phyloP scores from a whole-genome alignment of 2,329 filamentous ascomycete genomes.

The Myrmaecium sp. region DNA sequence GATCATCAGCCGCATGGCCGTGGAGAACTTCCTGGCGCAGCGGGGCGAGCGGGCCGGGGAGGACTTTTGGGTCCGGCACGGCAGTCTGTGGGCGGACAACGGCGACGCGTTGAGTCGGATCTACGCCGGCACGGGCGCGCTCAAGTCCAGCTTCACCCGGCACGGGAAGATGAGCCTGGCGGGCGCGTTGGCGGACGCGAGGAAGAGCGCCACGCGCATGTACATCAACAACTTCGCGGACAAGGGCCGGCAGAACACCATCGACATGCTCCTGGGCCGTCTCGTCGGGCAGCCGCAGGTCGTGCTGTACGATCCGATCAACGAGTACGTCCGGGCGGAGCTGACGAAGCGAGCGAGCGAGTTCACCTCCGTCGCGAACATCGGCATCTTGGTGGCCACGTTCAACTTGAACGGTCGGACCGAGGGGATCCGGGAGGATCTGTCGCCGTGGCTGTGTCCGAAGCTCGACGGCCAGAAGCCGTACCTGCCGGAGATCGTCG shows the following conservation, averaged over 20 bases:
- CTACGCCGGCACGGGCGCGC: conserved; percentile 86
- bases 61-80: conserved; percentile 87
- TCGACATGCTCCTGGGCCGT: conserved; percentile 79
- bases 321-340: conserved; percentile 71
- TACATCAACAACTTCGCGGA: conserved; percentile 98
- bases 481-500: conserved; percentile 72
- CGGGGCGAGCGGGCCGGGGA: conserved; percentile 49
- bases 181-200: conserved; percentile 82
- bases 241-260: conserved; percentile 81
- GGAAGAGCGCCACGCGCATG: conserved; percentile 82
- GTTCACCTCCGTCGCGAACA: conserved; percentile 56
- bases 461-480: conserved; percentile 36
- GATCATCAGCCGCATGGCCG: conserved; percentile 82
- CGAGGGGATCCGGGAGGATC: conserved; percentile 57
- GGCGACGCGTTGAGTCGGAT: conserved; percentile 88
- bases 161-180: conserved; percentile 91
- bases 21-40: conserved; percentile 69
- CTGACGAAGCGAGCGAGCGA: conserved; percentile 44
- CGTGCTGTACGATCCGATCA: conserved; percentile 82
- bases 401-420: conserved; percentile 91
- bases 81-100: conserved; percentile 91
- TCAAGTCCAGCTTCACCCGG: conserved; percentile 90
- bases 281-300: conserved; percentile 72
- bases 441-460: conserved; percentile 75
- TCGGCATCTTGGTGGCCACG: conserved; percentile 72